Evolutionary conservation across 1,284 basidiomycete genomes (phyloP), one percentile per base, ranked within the genome.

Genomic region (Golubevia sp.): DNA sequence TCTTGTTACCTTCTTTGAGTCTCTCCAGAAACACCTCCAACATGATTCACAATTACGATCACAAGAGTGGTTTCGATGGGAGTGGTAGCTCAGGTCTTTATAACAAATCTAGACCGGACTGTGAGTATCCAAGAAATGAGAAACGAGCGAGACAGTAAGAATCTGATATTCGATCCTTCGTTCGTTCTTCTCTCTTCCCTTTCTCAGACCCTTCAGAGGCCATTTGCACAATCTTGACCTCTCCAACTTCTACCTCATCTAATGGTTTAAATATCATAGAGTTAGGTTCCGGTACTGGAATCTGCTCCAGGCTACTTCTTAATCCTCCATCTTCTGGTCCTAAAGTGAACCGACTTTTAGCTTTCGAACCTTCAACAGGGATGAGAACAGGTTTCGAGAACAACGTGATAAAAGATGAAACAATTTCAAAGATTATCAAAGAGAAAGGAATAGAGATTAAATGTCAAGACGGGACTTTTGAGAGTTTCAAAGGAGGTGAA

Each of bases 281-380:
- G 67, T 62, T 81, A 20, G 78, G 77, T 27, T 68, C 76, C 0
- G 78, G 78, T 2, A 81, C 78, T 2, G 78, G 78, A 21, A 79
- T 81, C 49, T 70, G 69, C 4, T 76, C 77, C 4, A 66, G 77
- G 3, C 66, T 76, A 53, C 58, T 81, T 13, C 67, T 79, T 2
- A 63, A 73, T 0, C 48, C 64, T 0, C 67, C 67, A 27, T 64
- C 70, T 5, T 62, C 66, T 5, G 62, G 8, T 44, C 62, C 3
- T 55, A 62, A 38, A 72, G 61, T 76, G 26, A 58, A 56, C 13
- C 68, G 65, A 4, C 55, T 70, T 11, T 55, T 58, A 6, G 74
- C 71, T 18, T 68, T 73, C 55, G 71, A 77, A 26, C 71, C 71
- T 0, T 72, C 73, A 3, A 63, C 52, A n/a, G 77, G 77, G 20